Percentiles rank a stretch among this genome's conserved stretches.
These are phyloP conservation scores for Penicillium desertorum DNA, from an alignment of 495 filamentous ascomycete species.

Conservation along the genomic window DNA sequence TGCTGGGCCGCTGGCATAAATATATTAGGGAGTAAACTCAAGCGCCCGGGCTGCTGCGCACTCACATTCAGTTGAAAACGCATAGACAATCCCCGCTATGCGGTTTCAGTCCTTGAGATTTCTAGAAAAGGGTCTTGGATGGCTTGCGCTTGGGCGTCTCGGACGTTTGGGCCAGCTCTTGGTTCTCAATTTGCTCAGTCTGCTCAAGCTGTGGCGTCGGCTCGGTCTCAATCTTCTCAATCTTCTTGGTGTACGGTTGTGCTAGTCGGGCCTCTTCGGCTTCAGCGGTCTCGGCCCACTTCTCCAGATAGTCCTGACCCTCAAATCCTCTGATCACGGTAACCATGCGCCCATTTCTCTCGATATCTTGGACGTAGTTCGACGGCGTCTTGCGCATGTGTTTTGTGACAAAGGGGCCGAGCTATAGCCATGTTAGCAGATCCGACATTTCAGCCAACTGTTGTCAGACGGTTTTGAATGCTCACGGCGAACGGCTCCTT, in stretches of 20 bases:
- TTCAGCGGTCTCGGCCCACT: constrained; percentile 33
- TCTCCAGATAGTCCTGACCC: constrained; percentile 40
- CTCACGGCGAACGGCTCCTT: constrained; percentile 6
- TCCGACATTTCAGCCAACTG: constrained; percentile 10
- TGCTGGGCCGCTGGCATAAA: background rate
- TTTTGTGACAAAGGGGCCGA: constrained; percentile 82
- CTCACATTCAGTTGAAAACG: background rate
- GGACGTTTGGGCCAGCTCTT: background rate
- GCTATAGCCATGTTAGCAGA: constrained; percentile 48
- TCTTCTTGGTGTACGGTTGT: background rate
- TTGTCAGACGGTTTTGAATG: background rate
- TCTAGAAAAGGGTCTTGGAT: constrained; percentile 1
- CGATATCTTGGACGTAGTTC: constrained; percentile 39
- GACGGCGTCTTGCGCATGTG: constrained; percentile 50
- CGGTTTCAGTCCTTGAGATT: background rate
- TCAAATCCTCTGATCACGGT: constrained; percentile 34
- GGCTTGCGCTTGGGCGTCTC: background rate
- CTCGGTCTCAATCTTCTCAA: background rate
- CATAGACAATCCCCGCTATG: background rate
- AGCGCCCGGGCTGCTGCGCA: background rate
- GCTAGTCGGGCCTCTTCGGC: constrained; percentile 14
- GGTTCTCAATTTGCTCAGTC: background rate
- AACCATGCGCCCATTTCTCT: constrained; percentile 25
- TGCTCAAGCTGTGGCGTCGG: background rate
- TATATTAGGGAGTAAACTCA: background rate